These are phyloP conservation scores for Gilbertella persicaria DNA, from an alignment of 371 early-diverging fungal species.

Conservation along the genomic window DNA sequence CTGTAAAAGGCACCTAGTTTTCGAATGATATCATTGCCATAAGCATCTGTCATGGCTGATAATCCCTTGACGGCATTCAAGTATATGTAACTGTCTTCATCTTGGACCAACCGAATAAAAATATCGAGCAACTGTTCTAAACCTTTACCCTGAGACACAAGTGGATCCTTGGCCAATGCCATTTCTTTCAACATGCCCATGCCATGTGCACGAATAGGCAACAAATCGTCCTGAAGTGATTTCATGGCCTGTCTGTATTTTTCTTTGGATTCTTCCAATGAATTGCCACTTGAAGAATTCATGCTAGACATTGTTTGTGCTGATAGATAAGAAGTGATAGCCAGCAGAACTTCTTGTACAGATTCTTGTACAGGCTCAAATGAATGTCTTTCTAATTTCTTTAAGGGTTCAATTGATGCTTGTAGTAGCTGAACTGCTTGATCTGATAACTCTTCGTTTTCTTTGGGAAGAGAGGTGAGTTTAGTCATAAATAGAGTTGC, in stretches of 20 bases:
- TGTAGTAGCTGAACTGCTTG: slow-evolving; percentile 51
- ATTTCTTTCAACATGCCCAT: slow-evolving; percentile 77
- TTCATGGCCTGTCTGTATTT: slow-evolving; percentile 75
- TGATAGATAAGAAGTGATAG: slow-evolving; percentile 48
- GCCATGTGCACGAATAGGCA: slow-evolving; percentile 90
- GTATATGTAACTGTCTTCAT: slow-evolving; percentile 86
- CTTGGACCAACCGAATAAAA: slow-evolving; percentile 74
- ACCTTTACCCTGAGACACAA: slow-evolving; percentile 50
- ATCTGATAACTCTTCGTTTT: slow-evolving; percentile 53
- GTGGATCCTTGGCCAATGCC: slow-evolving; percentile 65
- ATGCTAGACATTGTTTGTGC: slow-evolving; percentile 29
- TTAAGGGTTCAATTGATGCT: slow-evolving; percentile 56
- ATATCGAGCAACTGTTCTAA: slow-evolving; percentile 69
- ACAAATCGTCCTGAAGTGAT: slow-evolving; percentile 73
- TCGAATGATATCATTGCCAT: slow-evolving; percentile 68
- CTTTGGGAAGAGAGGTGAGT: no score
- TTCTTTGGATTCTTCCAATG: slow-evolving; percentile 43
- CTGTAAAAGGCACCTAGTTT: slow-evolving; percentile 69
- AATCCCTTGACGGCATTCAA: slow-evolving; percentile 88
- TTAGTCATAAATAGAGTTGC: not conserved
- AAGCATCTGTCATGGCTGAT: slow-evolving; percentile 77
- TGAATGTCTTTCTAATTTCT: slow-evolving; percentile 53
- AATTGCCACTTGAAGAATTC: slow-evolving; percentile 7
- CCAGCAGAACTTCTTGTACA: slow-evolving; percentile 59
- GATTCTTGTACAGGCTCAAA: slow-evolving; percentile 56